phyloP scores from a whole-genome alignment of 2,329 filamentous ascomycete genomes.

The Lithohypha guttulata region DNA sequence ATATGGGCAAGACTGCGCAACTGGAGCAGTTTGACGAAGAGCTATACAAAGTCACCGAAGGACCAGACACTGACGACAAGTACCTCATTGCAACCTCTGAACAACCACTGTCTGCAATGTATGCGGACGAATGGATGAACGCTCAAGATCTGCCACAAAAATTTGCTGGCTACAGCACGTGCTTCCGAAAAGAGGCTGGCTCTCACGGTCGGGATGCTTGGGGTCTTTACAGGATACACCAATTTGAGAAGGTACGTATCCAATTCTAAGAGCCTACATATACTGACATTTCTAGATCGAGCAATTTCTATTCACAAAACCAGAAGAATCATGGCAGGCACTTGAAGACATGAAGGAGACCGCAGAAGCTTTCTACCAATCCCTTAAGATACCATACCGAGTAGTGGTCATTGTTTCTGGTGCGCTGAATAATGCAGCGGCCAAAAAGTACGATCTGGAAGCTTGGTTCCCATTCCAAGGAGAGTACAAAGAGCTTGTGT shows the following conservation, averaged over 20 bases:
- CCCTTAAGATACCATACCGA: constrained; percentile 77
- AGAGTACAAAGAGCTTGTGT: constrained; percentile 97
- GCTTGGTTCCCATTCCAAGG: constrained; percentile 94
- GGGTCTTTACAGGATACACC: constrained; percentile 96
- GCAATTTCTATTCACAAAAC: constrained; percentile 70
- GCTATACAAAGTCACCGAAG: constrained; percentile 84
- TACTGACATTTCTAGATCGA: constrained; percentile 43
- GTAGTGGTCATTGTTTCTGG: constrained; percentile 94
- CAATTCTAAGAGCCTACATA: constrained; percentile 7
- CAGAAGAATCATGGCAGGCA: constrained; percentile 82
- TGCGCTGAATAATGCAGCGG: constrained; percentile 75
- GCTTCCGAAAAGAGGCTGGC: constrained; percentile 91
- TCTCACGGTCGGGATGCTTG: constrained; percentile 87
- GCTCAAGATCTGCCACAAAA: constrained; percentile 80
- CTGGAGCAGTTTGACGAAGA: constrained; percentile 96
- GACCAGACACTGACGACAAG: constrained; percentile 82
- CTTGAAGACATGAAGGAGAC: constrained; percentile 88
- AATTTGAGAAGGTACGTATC: constrained; percentile 71
- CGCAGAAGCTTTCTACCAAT: constrained; percentile 92
- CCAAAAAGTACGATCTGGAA: constrained; percentile 93
- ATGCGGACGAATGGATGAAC: constrained; percentile 87
- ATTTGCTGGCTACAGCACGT: constrained; percentile 85
- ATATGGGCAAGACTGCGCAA: constrained; percentile 97
- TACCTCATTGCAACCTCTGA: constrained; percentile 75
- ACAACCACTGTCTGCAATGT: constrained; percentile 86